Evolutionary conservation across 148 eudicot genomes (phyloP), one percentile per base, ranked within the genome.

Genomic region (Rhododendron williamsianum): DNA sequence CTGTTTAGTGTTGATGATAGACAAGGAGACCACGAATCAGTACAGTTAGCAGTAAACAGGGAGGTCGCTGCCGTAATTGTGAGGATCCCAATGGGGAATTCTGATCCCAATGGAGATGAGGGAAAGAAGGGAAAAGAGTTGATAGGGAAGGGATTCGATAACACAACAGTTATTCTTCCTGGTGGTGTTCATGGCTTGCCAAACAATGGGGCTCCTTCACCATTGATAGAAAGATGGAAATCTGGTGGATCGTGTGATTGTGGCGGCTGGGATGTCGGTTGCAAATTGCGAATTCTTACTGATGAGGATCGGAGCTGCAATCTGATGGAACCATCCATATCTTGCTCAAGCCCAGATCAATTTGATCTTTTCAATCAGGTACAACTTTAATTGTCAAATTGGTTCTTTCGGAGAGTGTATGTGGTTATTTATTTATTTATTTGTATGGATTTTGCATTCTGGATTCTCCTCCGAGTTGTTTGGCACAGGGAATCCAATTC

Each of bases 191-290:
- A 96, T 80, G 87, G 95, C 67, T 73, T 90, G 82, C 98, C 99
- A 48, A 87, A 81, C 74, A 87, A 84, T 78, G 98, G 98, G 48
- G 87, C 83, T 48, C 96, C 98, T 79, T 93, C 98, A 4, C 87
- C 97, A 43, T 92, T 96, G 89, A 91, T 93, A 33, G 89, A 90
- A 67, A 87, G 99, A 58, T 96, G 99, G 99, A 95, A 87, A 88
- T 84, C 96, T 52, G 95, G 98, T 16, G 98, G 98, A 60, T 89
- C 63, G n/a, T 96, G 99, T 82, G 99, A 95, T 83, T 96, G 99
- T 88, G 99, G 98, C 83, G 99, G 99, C 10, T 96, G 99, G 99
- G 99, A 96, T 81, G 85, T 93, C 73, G 99, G 99, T 54, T 96
- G 99, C 91, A 91, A 92, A 84, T 85, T 96, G 23, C 86, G 85